Evolutionary conservation across 768 basidiomycete genomes (phyloP), one percentile per base, ranked within the genome.

Genomic region (Kwoniella sp.): DNA sequence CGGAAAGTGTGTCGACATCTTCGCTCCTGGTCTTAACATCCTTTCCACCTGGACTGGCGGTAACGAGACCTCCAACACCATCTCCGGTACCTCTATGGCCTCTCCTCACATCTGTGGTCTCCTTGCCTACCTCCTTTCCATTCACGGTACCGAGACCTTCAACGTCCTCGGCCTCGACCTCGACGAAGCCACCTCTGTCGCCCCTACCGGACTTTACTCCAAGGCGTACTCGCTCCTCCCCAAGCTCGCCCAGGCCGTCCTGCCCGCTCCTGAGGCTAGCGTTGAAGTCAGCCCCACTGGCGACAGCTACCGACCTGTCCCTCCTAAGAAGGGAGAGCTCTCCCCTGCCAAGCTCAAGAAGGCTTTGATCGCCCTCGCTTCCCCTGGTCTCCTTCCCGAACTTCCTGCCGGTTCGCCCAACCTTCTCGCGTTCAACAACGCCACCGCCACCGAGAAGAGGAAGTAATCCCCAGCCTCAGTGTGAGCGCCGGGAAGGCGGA

Each of bases 1-100:
- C 72, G 96, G 95, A 23, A 70, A 83, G 58, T 97, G 94, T 77
- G 93, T 98, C 58, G 92, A 97, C 73, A 85, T 98, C 68, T 94
- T 96, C 73, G 94, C 87, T 31, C 95, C 94, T 56, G 92, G 87
- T 66, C 83, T 94, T 67, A 92, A 92, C 84, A 95, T 97, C 79
- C 83, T 90, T 1, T 94, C 91, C 38, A 95, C 91, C 59, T 96
- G 87, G 84, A 92, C 85, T 65, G 87, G 87, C 31, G 85, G 86
- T 65, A 80, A 78, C 64, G 76, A 67, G 4, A 86, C 90, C n/a
- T 84, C 84, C 55, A 86, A 88, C 72, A 90, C 88, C 9, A 86
- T 96, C 71, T 76, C 74, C 20, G 79, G 79, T 26, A 81, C 79
- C 20, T 81, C 79, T 17, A 96, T 96, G 93, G 93, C 94, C 15